Evolutionary conservation across 805 yeast species (phyloP), one percentile per base, ranked within the genome.

Genomic region (Teunomyces tritomae): DNA sequence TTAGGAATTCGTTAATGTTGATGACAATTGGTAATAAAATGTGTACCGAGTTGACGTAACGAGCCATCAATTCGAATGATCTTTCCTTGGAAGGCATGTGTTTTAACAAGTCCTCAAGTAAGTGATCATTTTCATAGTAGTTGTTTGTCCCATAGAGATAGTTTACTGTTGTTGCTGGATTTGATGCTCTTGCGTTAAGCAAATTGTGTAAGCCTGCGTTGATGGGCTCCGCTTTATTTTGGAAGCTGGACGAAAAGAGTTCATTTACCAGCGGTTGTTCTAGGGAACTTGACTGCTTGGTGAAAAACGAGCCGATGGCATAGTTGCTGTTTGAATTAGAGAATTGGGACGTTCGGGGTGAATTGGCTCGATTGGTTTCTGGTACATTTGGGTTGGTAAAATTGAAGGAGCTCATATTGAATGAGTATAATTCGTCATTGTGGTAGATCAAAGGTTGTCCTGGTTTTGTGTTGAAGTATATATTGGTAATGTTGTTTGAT

Each of bases 11-110:
- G 14, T 62, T 58, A 27, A 79, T 53, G 51, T 80, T 81, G 30
- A 70, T 64, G 47, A 81, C 49, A 4, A 81, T 61, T 0, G 86
- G 85, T 8, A 80, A 58, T n/a, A 81, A 65, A 6, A 80, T 77
- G 55, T 81, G 85, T 10, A 81, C 80, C 0, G 83, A 77, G 43
- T 71, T 73, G 8, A 75, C 58, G 53, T 77, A 81, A 26, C 83
- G 64, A 30, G 73, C 71, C 2, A 79, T 63, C 36, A 80, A 62
- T 46, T 74, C 79, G 53, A 66, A 74, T 0, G 82, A 73, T 33
- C 77, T 66, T 42, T 68, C 73, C 39, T 63, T 69, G 0, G 74
- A 57, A 10, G 85, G 85, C 10, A 80, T 53, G 48, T 72, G 76
- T 7, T 66, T 61, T n/a, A 65, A 55, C 10, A 80, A 59, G 49